phyloP scores from a whole-genome alignment of 2,329 filamentous ascomycete genomes.

The Paecilomyces niveus region DNA sequence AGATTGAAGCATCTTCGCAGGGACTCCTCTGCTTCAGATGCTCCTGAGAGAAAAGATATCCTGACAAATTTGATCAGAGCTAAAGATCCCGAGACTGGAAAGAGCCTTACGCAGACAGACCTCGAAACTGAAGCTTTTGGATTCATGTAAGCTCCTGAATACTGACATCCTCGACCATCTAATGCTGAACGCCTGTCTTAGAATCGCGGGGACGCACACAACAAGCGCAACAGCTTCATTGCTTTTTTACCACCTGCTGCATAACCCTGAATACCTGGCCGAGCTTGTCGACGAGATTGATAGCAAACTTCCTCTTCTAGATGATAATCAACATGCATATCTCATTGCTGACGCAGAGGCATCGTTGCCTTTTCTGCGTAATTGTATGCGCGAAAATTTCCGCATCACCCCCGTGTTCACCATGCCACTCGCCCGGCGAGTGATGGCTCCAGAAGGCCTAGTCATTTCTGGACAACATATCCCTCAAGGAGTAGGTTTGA shows the following conservation, averaged over 20 bases:
- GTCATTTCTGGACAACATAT: slow-evolving; percentile 18
- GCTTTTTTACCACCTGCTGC: slow-evolving; percentile 26
- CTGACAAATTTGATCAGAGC: slow-evolving; percentile 31
- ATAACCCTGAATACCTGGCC: slow-evolving; percentile 16
- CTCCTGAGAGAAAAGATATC: slow-evolving; percentile 20
- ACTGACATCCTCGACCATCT: background rate
- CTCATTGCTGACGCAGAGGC: slow-evolving; percentile 16
- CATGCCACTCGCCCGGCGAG: slow-evolving; percentile 23
- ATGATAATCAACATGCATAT: slow-evolving; percentile 11
- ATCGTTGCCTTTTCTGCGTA: slow-evolving; percentile 17
- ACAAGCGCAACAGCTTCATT: slow-evolving; percentile 22
- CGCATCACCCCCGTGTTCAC: slow-evolving; percentile 28
- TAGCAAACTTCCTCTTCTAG: background rate
- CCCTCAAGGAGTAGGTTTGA: slow-evolving; percentile 16
- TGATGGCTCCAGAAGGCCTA: slow-evolving; percentile 17
- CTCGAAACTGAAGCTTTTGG: slow-evolving; percentile 31
- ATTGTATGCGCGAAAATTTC: slow-evolving; percentile 27
- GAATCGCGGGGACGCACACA: slow-evolving; percentile 28
- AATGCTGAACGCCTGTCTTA: slow-evolving; percentile 2
- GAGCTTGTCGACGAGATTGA: slow-evolving; percentile 15
- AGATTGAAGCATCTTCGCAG: background rate
- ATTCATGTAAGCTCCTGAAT: slow-evolving; percentile 24
- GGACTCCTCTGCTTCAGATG: background rate
- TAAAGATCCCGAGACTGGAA: slow-evolving; percentile 29
- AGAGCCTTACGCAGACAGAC: slow-evolving; percentile 19